phyloP scores from a whole-genome alignment of 441 rosid species.

The California macrophylla region DNA sequence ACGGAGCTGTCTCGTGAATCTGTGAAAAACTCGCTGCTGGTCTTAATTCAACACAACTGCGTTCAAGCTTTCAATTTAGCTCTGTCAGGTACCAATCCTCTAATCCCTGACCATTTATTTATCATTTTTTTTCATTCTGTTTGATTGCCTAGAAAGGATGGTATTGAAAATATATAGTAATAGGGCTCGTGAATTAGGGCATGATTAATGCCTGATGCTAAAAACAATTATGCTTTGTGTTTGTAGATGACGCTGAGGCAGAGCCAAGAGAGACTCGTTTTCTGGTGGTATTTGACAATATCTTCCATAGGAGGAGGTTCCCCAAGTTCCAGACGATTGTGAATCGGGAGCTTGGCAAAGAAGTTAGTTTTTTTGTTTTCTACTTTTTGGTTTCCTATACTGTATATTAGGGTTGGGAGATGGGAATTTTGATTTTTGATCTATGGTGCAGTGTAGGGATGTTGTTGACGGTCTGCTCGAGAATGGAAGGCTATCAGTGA shows the following conservation, averaged over 20 bases:
- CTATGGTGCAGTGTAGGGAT: conserved; percentile 34
- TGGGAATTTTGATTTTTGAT: background rate
- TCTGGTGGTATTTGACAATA: conserved; percentile 50
- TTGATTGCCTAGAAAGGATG: background rate
- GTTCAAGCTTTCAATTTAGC: conserved; percentile 59
- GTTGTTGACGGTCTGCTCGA: conserved; percentile 64
- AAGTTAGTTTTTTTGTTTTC: conserved; percentile 26
- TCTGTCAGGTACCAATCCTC: conserved; percentile 32
- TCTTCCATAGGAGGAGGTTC: conserved; percentile 62
- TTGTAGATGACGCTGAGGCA: conserved; percentile 39
- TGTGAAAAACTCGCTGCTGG: conserved; percentile 57
- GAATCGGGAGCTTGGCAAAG: conserved; percentile 35
- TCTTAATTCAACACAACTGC: conserved; percentile 80
- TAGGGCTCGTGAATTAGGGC: background rate
- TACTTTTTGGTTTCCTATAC: background rate
- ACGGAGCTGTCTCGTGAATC: conserved; percentile 33
- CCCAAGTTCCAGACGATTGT: conserved; percentile 44
- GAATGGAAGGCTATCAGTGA: conserved; percentile 76
- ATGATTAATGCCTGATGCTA: background rate
- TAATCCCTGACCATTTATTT: background rate
- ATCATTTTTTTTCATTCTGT: background rate
- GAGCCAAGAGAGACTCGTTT: conserved; percentile 43
- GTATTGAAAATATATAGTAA: background rate
- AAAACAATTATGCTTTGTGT: background rate
- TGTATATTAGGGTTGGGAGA: conserved; percentile 4